Conservation (phyloP, 108 stramenopile genomes). For the Mayamaea pseudoterrestris region DNA sequence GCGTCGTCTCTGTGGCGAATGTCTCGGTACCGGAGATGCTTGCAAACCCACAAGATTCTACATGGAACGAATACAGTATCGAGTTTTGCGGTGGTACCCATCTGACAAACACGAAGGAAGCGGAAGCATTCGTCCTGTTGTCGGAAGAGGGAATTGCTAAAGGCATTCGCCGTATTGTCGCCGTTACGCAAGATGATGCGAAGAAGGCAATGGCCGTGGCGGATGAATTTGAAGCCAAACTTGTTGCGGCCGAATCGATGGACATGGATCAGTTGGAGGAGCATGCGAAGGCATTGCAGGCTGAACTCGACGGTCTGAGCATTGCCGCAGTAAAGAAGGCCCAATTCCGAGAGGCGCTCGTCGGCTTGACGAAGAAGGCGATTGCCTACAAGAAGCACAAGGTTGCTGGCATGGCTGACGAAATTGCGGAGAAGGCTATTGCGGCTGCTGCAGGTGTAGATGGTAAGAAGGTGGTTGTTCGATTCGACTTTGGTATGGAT, state of each 20-base stretch:
- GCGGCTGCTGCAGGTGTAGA: slow-evolving; percentile 48
- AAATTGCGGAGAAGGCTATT: slow-evolving; percentile 45
- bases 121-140: slow-evolving; percentile 86
- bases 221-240: slow-evolving; percentile 53
- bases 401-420: slow-evolving; percentile 61
- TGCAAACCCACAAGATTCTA: slow-evolving; percentile 74
- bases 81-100: slow-evolving; percentile 99
- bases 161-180: slow-evolving; percentile 94
- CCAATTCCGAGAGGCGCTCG: slow-evolving; percentile 45
- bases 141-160: slow-evolving; percentile 96
- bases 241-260: slow-evolving; percentile 46
- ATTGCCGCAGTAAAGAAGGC: slow-evolving; percentile 77
- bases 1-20: slow-evolving; percentile 87
- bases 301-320: slow-evolving; percentile 45
- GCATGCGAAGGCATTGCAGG: slow-evolving; percentile 54
- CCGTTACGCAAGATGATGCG: slow-evolving; percentile 83
- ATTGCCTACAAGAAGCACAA: slow-evolving; percentile 73
- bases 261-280: slow-evolving; percentile 51
- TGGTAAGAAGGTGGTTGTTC: slow-evolving; percentile 69
- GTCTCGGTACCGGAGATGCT: slow-evolving; percentile 67
- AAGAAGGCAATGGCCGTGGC: slow-evolving; percentile 66
- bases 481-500: slow-evolving; percentile 86
- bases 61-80: slow-evolving; percentile 86
- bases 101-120: slow-evolving; percentile 89
- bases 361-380: slow-evolving; percentile 52